Percentiles rank a stretch among this genome's conserved stretches.
These are phyloP conservation scores for Shiraia bambusicola DNA, from an alignment of 2,329 filamentous ascomycete species.

Conservation along the genomic window DNA sequence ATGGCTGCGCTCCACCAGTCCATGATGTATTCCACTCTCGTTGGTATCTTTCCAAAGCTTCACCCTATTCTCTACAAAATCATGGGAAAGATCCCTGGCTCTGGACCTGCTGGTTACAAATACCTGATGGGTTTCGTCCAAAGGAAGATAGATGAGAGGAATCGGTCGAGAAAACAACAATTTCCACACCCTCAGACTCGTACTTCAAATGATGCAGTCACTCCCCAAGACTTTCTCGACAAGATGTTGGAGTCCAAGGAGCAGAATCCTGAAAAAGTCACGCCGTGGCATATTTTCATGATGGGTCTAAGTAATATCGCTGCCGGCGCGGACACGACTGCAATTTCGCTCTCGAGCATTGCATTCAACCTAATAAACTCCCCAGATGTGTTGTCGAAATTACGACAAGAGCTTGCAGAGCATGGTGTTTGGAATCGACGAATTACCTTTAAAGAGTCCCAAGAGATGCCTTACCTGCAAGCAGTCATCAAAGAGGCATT, in stretches of 20 bases:
- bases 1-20: conserved; percentile 37
- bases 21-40: conserved; percentile 16
- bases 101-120: conserved; percentile 7
- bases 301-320: conserved; percentile 43
- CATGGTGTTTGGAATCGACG: neutral
- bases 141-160: conserved; percentile 6
- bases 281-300: conserved; percentile 39
- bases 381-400: conserved; percentile 10
- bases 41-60: conserved; percentile 16
- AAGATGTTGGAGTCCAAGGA: conserved; percentile 41
- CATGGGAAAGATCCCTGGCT: conserved; percentile 10
- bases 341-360: conserved; percentile 37
- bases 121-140: conserved; percentile 11
- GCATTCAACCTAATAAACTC: conserved; percentile 23
- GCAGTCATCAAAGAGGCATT: conserved; percentile 32
- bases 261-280: conserved; percentile 40
- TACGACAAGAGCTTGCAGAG: conserved; percentile 19
- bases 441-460: conserved; percentile 22
- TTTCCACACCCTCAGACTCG: neutral
- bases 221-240: conserved; percentile 39
- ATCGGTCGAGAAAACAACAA: neutral
- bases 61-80: conserved; percentile 12
- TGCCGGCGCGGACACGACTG: conserved; percentile 50
- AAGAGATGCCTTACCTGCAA: conserved; percentile 34
- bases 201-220: neutral